Percentiles rank a stretch among this genome's conserved stretches.
These are phyloP conservation scores for Scedosporium aurantiacum DNA, from an alignment of 2,329 filamentous ascomycete species.

Conservation along the genomic window DNA sequence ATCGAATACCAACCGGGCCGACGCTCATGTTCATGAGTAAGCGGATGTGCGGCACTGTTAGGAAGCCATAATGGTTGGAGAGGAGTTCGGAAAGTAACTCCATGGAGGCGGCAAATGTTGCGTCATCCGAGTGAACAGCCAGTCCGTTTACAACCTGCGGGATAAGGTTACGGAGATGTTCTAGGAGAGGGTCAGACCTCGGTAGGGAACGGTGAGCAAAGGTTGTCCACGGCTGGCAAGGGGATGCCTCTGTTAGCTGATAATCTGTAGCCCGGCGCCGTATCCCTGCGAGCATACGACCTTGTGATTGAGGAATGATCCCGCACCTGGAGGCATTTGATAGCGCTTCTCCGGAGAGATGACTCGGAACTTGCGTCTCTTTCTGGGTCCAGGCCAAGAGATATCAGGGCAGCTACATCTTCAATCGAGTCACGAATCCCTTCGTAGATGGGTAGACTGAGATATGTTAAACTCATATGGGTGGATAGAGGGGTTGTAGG, in stretches of 20 bases:
- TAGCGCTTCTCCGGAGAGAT: slow-evolving; percentile 39
- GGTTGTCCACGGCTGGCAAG: neutral
- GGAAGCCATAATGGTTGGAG: slow-evolving; percentile 52
- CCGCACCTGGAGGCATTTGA: slow-evolving; percentile 50
- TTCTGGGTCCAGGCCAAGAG: slow-evolving; percentile 22
- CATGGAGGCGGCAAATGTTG: slow-evolving; percentile 47
- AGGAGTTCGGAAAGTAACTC: slow-evolving; percentile 57
- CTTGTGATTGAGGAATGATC: neutral
- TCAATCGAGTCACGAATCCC: slow-evolving; percentile 27
- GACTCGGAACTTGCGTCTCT: slow-evolving; percentile 12
- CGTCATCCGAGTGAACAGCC: slow-evolving; percentile 32
- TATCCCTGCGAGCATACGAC: neutral
- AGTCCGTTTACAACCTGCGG: slow-evolving; percentile 42
- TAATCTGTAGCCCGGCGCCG: neutral
- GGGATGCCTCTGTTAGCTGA: neutral
- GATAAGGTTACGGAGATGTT: slow-evolving; percentile 48
- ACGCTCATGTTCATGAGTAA: slow-evolving; percentile 48
- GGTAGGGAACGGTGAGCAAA: slow-evolving; percentile 25
- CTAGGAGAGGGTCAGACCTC: slow-evolving; percentile 44
- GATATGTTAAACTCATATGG: slow-evolving; percentile 9
- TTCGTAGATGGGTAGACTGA: slow-evolving; percentile 26
- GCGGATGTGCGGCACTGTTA: slow-evolving; percentile 46
- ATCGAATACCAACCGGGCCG: slow-evolving; percentile 45
- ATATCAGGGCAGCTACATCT: slow-evolving; percentile 30
- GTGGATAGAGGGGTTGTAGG: slow-evolving; percentile 17